Percentiles rank a stretch among this genome's conserved stretches.
Evolutionary conservation across 1,284 basidiomycete genomes (phyloP).

Genomic region (Pulveroboletus sp.): DNA sequence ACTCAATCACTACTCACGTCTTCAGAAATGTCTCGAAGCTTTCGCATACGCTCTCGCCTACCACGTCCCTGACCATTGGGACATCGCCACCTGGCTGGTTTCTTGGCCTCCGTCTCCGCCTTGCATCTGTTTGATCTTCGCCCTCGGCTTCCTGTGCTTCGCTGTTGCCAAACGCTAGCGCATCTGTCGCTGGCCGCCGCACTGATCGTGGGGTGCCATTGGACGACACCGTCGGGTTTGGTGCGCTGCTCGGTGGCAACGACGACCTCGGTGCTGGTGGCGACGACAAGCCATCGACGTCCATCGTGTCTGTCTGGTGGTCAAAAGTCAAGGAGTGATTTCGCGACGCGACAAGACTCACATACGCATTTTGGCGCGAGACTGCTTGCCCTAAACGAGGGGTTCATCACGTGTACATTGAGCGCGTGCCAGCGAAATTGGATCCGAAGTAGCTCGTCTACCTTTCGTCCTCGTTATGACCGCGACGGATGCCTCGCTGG

Average conservation of each 20-base stretch:
- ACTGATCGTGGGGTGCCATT: slow-evolving; percentile 43
- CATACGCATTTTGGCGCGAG: slow-evolving; percentile 40
- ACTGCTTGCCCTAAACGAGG: slow-evolving; percentile 44
- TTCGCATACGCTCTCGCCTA: slow-evolving; percentile 90
- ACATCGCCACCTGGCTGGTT: slow-evolving; percentile 64
- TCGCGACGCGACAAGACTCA: slow-evolving; percentile 28
- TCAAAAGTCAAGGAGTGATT: slow-evolving; percentile 15
- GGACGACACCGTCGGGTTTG: slow-evolving; percentile 49
- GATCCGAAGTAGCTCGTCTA: too few relatives aligned
- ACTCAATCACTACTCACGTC: slow-evolving; percentile 57
- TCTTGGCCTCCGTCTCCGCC: slow-evolving; percentile 49
- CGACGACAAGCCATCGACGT: slow-evolving; percentile 44
- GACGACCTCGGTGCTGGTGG: slow-evolving; percentile 47
- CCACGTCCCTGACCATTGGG: slow-evolving; percentile 86
- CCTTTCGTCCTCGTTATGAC: slow-evolving; percentile 20
- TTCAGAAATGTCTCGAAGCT: slow-evolving; percentile 90
- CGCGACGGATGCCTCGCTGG: slow-evolving; percentile 41
- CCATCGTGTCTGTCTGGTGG: slow-evolving; percentile 36
- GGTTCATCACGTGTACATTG: slow-evolving; percentile 22
- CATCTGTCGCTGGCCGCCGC: slow-evolving; percentile 55
- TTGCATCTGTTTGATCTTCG: slow-evolving; percentile 38
- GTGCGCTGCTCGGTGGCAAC: slow-evolving; percentile 70
- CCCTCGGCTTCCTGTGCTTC: slow-evolving; percentile 51
- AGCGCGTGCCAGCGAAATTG: slow-evolving; percentile 6
- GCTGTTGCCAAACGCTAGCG: slow-evolving; percentile 60